Conservation (phyloP, 768 basidiomycete species). For the Russula sp. region DNA sequence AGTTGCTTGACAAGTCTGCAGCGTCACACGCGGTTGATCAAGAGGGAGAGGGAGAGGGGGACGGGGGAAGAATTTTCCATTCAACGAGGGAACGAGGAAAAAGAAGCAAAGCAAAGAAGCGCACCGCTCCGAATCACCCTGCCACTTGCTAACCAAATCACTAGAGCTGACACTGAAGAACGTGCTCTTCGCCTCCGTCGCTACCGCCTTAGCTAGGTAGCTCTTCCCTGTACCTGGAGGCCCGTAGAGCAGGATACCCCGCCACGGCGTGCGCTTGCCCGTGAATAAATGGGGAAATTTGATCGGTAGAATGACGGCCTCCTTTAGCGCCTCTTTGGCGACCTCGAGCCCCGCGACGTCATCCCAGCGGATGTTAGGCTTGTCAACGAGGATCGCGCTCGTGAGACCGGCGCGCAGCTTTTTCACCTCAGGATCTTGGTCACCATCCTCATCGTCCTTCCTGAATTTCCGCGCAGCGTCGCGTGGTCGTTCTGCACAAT, state of each 20-base stretch:
- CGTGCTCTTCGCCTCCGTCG: slow-evolving; percentile 98
- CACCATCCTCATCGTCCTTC: slow-evolving; percentile 60
- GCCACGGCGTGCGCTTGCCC: slow-evolving; percentile 97
- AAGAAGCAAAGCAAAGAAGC: slow-evolving; percentile 33
- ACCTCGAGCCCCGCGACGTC: slow-evolving; percentile 96
- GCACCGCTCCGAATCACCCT: slow-evolving; percentile 95
- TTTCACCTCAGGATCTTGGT: slow-evolving; percentile 88
- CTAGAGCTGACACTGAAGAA: slow-evolving; percentile 96
- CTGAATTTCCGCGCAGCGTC: slow-evolving; percentile 30
- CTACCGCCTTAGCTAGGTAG: slow-evolving; percentile 96
- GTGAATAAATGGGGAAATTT: slow-evolving; percentile 99
- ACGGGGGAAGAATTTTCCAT: neutral
- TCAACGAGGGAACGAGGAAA: neutral
- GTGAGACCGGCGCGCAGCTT: slow-evolving; percentile 91
- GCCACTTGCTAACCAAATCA: slow-evolving; percentile 99
- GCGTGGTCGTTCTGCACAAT: slow-evolving; percentile 8
- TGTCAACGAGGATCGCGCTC: slow-evolving; percentile 87
- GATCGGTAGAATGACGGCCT: slow-evolving; percentile 98
- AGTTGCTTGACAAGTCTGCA: slow-evolving; percentile 89
- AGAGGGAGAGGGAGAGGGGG: neutral
- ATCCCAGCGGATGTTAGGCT: slow-evolving; percentile 96
- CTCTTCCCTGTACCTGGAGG: slow-evolving; percentile 98
- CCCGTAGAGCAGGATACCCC: slow-evolving; percentile 92
- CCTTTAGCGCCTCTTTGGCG: slow-evolving; percentile 94
- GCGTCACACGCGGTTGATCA: slow-evolving; percentile 11